Base-by-base conservation (phyloP, 2,329 filamentous ascomycete genomes). In the Xylariaceae sp. region DNA sequence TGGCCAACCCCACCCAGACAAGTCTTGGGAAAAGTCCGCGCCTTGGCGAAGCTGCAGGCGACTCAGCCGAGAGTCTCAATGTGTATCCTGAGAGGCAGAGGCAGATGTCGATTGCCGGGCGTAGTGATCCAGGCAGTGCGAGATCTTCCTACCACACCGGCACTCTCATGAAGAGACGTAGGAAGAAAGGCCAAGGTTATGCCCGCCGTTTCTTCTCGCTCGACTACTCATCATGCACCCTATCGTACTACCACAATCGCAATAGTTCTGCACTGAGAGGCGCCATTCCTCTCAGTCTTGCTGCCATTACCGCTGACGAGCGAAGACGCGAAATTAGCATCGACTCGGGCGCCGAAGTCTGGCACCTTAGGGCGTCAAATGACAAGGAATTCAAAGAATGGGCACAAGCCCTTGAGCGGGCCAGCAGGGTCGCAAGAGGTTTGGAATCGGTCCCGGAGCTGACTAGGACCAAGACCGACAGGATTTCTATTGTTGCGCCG, bases 191-290 rank as follows among this genome's bases (percentile, higher is more conserved):
- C 41, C 94, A 97, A 68, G 92, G 92, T 39, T 95, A 90, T 68
- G 94, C 94, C 6, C 82, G 89, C 49, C 83, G 94, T 35, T 99
- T 94, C 76, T 99, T 99, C 71, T 96, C 92, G 0, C 77, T 99
- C 47, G 94, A 99, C 68, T 97, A 91, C 66, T 90, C 87, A 4
- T 91, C 92, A 0, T 95, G 89, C 54, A 97, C 94, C 0, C 75
- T 99, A 31, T 97, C 94, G 0, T 99, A 99, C 72, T 99, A 96
- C 66, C 89, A 95, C 65, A 94, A 92, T 67, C 86, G 90, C 41
- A 92, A 95, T 64, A 96, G 92, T 5, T 95, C 92, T 6, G 90
- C 92, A 1, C 75, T 99, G 39, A 83, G 94, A 52, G 94, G 94
- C 15, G 90, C 94, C 7, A 94, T 99, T 45, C 94, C 94, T 0